Base-by-base conservation (phyloP, 345 rosid genomes). In the Orychophragmus violaceus region DNA sequence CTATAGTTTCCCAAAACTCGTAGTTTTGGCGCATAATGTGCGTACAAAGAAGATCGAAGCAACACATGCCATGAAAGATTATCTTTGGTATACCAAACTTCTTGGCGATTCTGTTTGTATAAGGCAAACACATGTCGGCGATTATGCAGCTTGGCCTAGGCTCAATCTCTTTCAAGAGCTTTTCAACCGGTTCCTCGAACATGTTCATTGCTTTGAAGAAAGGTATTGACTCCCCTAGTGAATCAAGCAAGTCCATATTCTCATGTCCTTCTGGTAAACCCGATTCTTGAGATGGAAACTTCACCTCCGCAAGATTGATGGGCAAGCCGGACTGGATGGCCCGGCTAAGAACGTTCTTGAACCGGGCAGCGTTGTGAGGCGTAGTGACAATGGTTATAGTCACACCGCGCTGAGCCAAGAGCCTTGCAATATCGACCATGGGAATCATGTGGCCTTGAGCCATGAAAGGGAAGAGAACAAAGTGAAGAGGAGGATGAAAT, bases 141-240 rank as follows among this genome's bases (percentile, higher is more conserved):
- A 86, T 79, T 24, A 88, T 57, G 57, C 96, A 89, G 49, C 49
- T 72, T 17, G 85, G 85, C 51, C 14, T 42, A 0, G 81, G 85
- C 14, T 45, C 27, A 17, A 81, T 42, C 76, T 73, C 76, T 42
- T 70, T 44, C 16, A 83, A 61, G 54, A 77, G 65, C 45, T 72
- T 70, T 50, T 81, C 79, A 0, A 75, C 70, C 0, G 76, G 80
- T 14, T 66, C 56, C 62, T 59, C 50, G 2, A 70, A 5, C 64
- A 56, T 53, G 3, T 1, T 61, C 23, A 35, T 10, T 7, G 76
- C 69, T 42, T 36, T 59, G 22, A 67, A 66, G 59, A 80, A 74
- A 13, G 59, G n/a, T 1, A 13, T 0, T 16, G 59, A 48, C 9
- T 35, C 4, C 5, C 18, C 69, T 2, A 58, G 0, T 16, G 81